Conservation (phyloP, 371 early-diverging fungal species). For the Ordospora pajunii region DNA sequence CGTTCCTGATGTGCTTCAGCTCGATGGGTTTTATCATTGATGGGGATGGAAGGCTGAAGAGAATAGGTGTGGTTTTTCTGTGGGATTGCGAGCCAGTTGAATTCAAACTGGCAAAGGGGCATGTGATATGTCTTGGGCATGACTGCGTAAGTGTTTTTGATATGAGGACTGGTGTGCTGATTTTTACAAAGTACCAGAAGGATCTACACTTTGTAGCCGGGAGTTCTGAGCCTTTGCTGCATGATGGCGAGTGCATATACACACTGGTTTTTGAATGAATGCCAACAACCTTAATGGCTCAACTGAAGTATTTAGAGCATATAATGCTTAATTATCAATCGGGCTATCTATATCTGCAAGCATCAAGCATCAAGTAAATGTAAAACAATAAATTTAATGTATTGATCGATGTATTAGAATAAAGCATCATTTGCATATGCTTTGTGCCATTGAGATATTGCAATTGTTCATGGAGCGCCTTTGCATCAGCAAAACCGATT, state of each 20-base stretch:
- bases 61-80: constrained; percentile 44
- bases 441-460: no score
- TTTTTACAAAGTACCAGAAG: neutral
- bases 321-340: no score
- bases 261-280: neutral
- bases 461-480: no score
- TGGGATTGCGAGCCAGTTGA: constrained; percentile 46
- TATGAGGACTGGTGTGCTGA: constrained; percentile 14
- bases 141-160: constrained; percentile 20
- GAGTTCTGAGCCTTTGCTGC: neutral
- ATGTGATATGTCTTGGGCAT: constrained; percentile 14
- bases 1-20: constrained; percentile 54
- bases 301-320: no score
- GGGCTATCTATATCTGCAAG: no score
- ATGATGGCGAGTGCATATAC: constrained; percentile 9
- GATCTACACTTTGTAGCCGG: constrained; percentile 25
- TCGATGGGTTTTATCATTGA: constrained; percentile 58
- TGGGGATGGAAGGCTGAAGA: constrained; percentile 39
- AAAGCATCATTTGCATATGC: no score
- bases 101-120: constrained; percentile 25
- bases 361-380: no score
- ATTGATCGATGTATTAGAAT: no score
- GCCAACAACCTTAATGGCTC: no score
- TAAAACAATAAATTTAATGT: no score
- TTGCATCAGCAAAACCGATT: no score